phyloP scores from a whole-genome alignment of 345 rosid species.

The Sisymbrium altissimum region DNA sequence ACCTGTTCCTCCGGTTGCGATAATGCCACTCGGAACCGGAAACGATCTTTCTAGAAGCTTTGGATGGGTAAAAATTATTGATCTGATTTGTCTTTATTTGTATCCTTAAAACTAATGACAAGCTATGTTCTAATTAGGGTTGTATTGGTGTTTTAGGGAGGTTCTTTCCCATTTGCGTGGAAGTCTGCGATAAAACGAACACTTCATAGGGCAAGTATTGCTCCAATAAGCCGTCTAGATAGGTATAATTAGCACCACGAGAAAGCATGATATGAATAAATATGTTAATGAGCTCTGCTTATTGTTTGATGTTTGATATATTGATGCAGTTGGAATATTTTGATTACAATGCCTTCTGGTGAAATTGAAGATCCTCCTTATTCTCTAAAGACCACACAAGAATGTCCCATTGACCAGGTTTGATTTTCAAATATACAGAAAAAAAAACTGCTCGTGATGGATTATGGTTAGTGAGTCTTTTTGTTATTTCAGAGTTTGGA shows the following conservation, averaged over 20 bases:
- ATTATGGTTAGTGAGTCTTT: not conserved
- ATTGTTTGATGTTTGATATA: not conserved
- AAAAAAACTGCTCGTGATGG: conserved; percentile 23
- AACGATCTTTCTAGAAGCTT: conserved; percentile 93
- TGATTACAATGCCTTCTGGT: conserved; percentile 67
- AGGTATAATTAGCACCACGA: conserved; percentile 38
- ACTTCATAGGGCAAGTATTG: conserved; percentile 55
- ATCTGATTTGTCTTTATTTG: not conserved
- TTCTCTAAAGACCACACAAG: conserved; percentile 66
- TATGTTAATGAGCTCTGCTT: not conserved
- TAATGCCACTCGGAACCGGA: conserved; percentile 95
- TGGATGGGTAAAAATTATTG: conserved; percentile 70
- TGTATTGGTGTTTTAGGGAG: conserved; percentile 58
- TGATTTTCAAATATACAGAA: not conserved
- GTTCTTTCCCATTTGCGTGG: conserved; percentile 94
- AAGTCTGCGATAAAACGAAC: conserved; percentile 81
- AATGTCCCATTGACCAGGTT: conserved; percentile 64
- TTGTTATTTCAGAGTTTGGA: conserved; percentile 41
- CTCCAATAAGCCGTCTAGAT: conserved; percentile 69
- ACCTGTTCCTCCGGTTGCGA: conserved; percentile 85
- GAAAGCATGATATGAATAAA: not conserved
- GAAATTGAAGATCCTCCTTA: conserved; percentile 67
- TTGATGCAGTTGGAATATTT: conserved; percentile 69
- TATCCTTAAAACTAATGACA: not conserved
- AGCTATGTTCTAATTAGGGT: conserved; percentile 16